Evolutionary conservation across 345 rosid genomes (phyloP), one percentile per base, ranked within the genome.

Genomic region (Acer campestre): DNA sequence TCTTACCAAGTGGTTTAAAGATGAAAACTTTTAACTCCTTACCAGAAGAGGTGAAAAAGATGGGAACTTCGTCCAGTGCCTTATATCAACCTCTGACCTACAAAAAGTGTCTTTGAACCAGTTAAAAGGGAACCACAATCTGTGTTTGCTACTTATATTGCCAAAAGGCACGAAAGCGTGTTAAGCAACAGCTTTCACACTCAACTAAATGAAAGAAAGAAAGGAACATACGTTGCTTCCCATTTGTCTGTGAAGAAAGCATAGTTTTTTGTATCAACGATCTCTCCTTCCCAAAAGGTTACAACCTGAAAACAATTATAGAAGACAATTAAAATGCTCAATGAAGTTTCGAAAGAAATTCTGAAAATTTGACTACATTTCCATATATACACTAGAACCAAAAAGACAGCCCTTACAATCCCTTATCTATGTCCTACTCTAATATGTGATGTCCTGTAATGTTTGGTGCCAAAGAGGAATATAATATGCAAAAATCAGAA

Each of bases 221-320:
- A 67, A 79, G 74, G 53, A 76, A 75, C 89, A 65, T 91, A 92
- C 97, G 82, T 69, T 80, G 97, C 99, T 88, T 96, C 97, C 99
- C 99, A 96, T 84, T 93, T 95, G 42, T 94, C 97, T 2, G 98
- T 96, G 82, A 84, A 89, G 80, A 96, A 92, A 23, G 97, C 89
- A 80, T 91, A 91, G 25, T 95, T 93, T 86, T 87, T 93, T 74
- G 90, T 83, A 79, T 96, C 99, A 51, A 93, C 98, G 29, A 96
- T 93, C 81, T 93, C 98, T 23, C 98, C 97, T 88, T 96, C 98
- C 99, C 98, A 96, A 76, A 92, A 93, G 12, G 97, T 93, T 78
- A 93, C 94, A 58, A 92, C 97, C 97, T 92, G 87, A 81, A 46
- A 84, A 12, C 31, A 59, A 86, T 62, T 44, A 20, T 56, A 78